A percentile compares a stretch with the other conserved stretches of the same genome.
Conservation (phyloP, 2,329 filamentous ascomycete genomes). For the Colletotrichum limetticola region DNA sequence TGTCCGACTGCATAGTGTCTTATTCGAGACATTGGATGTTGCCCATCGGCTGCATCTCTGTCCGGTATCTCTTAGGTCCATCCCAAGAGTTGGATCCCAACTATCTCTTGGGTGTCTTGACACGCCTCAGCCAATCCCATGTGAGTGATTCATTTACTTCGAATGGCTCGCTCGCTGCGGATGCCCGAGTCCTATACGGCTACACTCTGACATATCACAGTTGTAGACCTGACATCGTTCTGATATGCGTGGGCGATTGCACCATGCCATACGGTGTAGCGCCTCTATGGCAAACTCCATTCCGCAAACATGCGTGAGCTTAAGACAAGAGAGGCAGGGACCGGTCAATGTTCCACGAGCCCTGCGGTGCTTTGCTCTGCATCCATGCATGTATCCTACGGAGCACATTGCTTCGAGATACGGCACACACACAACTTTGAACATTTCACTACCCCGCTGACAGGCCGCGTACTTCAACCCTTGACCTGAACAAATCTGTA, state of each 20-base stretch:
- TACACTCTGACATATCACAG: background rate
- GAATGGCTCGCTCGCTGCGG: background rate
- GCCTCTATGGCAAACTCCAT: background rate
- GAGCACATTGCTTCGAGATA: background rate
- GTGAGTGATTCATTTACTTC: background rate
- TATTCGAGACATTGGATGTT: background rate
- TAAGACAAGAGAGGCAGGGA: background rate
- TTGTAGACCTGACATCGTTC: background rate
- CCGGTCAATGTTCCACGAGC: background rate
- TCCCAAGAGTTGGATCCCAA: background rate
- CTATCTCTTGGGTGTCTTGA: background rate
- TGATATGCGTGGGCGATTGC: background rate
- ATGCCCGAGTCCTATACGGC: background rate
- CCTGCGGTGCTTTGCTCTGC: background rate
- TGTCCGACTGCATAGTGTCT: background rate
- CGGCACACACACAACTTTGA: background rate
- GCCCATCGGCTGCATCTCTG: background rate
- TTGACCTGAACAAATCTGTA: background rate
- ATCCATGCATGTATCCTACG: background rate
- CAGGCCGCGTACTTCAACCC: background rate
- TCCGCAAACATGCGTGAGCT: slow-evolving; percentile 11
- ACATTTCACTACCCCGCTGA: background rate
- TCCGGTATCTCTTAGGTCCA: background rate
- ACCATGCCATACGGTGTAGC: background rate
- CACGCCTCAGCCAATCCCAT: background rate